A percentile compares a stretch with the other conserved stretches of the same genome.
phyloP scores from a whole-genome alignment of 768 basidiomycete species.

The Tulasnella sp. region DNA sequence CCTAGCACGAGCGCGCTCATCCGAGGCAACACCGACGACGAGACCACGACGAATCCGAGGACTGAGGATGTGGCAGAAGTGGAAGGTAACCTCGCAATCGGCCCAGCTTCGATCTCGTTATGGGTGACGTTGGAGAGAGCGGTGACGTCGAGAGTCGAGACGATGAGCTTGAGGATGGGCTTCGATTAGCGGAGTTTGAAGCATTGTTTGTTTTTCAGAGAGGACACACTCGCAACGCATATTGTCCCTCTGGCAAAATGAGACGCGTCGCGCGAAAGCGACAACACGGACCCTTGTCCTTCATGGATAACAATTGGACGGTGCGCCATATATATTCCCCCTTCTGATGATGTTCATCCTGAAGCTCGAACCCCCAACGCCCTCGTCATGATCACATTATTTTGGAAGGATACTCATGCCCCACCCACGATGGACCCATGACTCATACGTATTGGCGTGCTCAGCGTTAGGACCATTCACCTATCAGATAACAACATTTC shows the following conservation, averaged over 20 bases:
- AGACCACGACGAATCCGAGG: constrained; percentile 90
- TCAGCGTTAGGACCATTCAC: neutral
- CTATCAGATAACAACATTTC: neutral
- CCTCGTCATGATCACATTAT: neutral
- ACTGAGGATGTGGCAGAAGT: constrained; percentile 85
- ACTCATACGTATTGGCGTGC: neutral
- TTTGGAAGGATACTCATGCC: neutral
- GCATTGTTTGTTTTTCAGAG: neutral
- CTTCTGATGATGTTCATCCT: neutral
- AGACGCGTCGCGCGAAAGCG: neutral
- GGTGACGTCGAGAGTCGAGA: constrained; percentile 96
- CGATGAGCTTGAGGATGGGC: constrained; percentile 73
- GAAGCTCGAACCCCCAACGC: neutral
- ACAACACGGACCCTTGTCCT: neutral
- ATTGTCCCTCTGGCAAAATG: neutral
- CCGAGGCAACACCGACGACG: constrained; percentile 64
- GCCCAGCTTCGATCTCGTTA: constrained; percentile 78
- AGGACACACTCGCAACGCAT: constrained; percentile 38
- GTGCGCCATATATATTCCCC: neutral
- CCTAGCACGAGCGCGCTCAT: constrained; percentile 29
- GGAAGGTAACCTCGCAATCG: constrained; percentile 54
- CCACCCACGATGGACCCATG: neutral
- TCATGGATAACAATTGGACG: neutral
- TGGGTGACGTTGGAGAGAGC: constrained; percentile 86
- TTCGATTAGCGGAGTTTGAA: constrained; percentile 27